Conservation (phyloP, 139 green algal genomes). For the Limnomonas spitsbergensis region DNA sequence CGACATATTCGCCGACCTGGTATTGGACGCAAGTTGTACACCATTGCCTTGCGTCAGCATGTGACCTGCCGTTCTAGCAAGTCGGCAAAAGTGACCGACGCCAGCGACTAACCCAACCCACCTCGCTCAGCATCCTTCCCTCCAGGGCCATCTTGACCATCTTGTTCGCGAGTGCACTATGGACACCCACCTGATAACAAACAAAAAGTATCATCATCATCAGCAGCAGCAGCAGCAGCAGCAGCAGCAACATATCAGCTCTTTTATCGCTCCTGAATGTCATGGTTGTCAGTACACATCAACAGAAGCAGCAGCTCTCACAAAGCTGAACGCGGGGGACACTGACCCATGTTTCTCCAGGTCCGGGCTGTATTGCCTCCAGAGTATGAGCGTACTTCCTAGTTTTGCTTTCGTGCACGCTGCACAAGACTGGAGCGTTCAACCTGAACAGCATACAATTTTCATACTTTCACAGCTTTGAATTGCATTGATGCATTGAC, state of each 20-base stretch:
- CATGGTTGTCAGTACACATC: too few species aligned
- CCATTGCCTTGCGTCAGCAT: slow-evolving; percentile 14
- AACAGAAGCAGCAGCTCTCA: too few species aligned
- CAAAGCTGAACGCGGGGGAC: too few species aligned
- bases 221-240: too few species aligned
- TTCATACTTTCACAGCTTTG: too few species aligned
- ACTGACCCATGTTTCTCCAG: too few species aligned
- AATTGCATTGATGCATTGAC: too few species aligned
- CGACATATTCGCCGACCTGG: slow-evolving; percentile 32
- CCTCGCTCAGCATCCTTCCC: not conserved
- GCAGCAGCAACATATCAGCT: too few species aligned
- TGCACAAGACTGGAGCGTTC: slow-evolving; percentile 32
- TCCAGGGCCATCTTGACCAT: slow-evolving; percentile 46
- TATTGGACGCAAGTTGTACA: not conserved
- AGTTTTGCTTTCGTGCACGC: not conserved
- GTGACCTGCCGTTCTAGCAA: not conserved
- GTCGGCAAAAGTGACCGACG: not conserved
- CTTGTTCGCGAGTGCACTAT: slow-evolving; percentile 55
- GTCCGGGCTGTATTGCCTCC: slow-evolving; percentile 49
- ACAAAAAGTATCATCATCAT: too few species aligned
- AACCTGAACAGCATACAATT: not conserved
- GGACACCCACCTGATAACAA: slow-evolving; percentile 10
- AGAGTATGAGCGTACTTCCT: slow-evolving; percentile 62
- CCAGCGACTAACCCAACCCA: not conserved
- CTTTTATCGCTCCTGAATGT: too few species aligned